Conservation (phyloP, 352 stramenopile species). For the Thalassiosira livingstoniorum region DNA sequence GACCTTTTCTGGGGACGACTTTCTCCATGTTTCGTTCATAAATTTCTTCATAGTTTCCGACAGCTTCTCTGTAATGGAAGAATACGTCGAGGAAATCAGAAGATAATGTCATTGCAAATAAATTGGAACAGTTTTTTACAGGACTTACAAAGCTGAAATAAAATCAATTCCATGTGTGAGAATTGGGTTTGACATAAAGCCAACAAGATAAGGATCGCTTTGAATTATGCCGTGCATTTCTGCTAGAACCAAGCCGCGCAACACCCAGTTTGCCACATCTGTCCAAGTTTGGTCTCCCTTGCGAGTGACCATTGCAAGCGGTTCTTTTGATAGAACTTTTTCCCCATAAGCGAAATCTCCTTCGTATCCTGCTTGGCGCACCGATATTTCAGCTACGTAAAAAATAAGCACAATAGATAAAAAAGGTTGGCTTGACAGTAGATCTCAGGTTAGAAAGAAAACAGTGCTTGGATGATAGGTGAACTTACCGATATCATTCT, state of each 20-base stretch:
- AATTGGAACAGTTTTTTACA: too few species aligned
- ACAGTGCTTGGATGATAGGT: too few species aligned
- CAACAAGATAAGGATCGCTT: constrained; percentile 29
- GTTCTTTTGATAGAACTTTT: constrained; percentile 40
- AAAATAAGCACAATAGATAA: too few species aligned
- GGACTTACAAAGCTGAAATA: constrained; percentile 20
- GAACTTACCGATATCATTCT: constrained; percentile 47
- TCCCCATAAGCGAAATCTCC: constrained; percentile 26
- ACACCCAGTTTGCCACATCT: constrained; percentile 49
- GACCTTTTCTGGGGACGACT: constrained; percentile 15
- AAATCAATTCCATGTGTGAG: constrained; percentile 18
- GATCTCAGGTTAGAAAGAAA: too few species aligned
- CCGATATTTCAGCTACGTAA: not conserved
- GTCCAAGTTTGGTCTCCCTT: constrained; percentile 37
- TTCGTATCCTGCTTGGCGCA: constrained; percentile 17
- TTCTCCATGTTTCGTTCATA: constrained; percentile 8
- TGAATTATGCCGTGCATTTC: constrained; percentile 36
- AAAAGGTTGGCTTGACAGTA: too few species aligned
- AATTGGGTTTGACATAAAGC: not conserved
- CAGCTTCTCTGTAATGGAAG: too few species aligned
- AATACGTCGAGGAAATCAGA: too few species aligned
- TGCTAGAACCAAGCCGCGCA: constrained; percentile 32
- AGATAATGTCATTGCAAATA: too few species aligned
- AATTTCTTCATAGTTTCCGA: constrained; percentile 44
- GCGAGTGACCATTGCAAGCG: constrained; percentile 42